Percentiles rank a stretch among this genome's conserved stretches.
Evolutionary conservation across 108 stramenopile species (phyloP).

Genomic region (Cyclotella sp.): DNA sequence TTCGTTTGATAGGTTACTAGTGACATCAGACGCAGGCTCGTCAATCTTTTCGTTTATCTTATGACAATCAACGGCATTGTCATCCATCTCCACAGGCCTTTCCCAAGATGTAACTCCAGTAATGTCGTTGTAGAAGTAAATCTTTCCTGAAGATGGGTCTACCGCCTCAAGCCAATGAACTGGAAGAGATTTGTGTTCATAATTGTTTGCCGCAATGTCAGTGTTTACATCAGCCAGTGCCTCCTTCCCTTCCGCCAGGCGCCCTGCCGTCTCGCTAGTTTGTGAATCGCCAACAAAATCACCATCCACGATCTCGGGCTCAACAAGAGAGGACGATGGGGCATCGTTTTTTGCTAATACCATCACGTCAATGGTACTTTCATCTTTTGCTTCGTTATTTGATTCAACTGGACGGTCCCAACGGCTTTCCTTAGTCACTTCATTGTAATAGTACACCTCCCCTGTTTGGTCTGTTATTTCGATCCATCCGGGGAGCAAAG

Average conservation of each 20-base stretch:
- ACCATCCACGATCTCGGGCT: too few relatives aligned
- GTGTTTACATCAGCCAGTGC: background rate
- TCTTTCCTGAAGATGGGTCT: constrained; percentile 55
- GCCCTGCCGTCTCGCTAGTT: too few relatives aligned
- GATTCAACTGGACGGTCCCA: background rate
- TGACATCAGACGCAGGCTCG: too few relatives aligned
- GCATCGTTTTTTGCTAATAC: background rate
- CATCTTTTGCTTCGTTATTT: background rate
- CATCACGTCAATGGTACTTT: background rate
- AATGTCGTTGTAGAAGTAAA: constrained; percentile 60
- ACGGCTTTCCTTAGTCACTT: background rate
- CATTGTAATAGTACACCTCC: constrained; percentile 1
- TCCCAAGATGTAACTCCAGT: constrained; percentile 63
- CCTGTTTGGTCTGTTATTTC: constrained; percentile 1
- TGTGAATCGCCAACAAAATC: too few relatives aligned
- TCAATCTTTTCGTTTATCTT: background rate
- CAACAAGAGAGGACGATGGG: too few relatives aligned
- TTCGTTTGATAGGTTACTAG: too few relatives aligned
- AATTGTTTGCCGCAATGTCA: background rate
- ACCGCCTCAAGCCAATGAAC: constrained; percentile 62
- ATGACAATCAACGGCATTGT: background rate
- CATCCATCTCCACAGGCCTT: constrained; percentile 23
- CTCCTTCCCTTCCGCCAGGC: background rate
- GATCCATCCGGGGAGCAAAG: background rate
- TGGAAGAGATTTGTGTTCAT: constrained; percentile 23